Conservation (phyloP, 257 asterid species). For the Lycium barbarum region DNA sequence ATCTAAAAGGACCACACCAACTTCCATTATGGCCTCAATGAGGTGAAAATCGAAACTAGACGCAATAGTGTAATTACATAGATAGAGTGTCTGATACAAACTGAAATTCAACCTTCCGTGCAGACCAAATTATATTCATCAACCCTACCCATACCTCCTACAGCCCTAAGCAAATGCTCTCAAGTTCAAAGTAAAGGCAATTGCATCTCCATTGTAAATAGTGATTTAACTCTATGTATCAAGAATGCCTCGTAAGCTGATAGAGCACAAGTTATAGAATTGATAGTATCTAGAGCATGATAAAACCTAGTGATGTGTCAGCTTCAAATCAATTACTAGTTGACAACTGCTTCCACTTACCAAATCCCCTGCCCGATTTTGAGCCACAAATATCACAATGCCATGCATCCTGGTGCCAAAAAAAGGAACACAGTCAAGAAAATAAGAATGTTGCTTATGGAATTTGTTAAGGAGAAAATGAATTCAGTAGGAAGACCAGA, state of each 20-base stretch:
- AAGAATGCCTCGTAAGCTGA: constrained; percentile 7
- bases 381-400: constrained; percentile 97
- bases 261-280: background rate
- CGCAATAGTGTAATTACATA: background rate
- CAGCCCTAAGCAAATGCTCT: background rate
- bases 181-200: background rate
- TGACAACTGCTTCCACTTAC: constrained; percentile 52
- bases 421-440: background rate
- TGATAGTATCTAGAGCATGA: background rate
- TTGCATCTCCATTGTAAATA: background rate
- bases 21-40: background rate
- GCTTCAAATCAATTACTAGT: constrained; percentile 4
- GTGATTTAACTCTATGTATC: background rate
- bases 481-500: background rate
- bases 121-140: background rate
- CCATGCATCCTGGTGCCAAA: constrained; percentile 78
- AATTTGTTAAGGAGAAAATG: background rate
- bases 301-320: background rate
- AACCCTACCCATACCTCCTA: background rate
- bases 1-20: constrained; percentile 9
- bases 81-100: background rate
- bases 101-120: background rate
- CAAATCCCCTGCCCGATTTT: constrained; percentile 98
- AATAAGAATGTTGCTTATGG: constrained; percentile 30
- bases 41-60: background rate